Base-by-base conservation (phyloP, 2,329 filamentous ascomycete species). In the Parascedosporium putredinis region DNA sequence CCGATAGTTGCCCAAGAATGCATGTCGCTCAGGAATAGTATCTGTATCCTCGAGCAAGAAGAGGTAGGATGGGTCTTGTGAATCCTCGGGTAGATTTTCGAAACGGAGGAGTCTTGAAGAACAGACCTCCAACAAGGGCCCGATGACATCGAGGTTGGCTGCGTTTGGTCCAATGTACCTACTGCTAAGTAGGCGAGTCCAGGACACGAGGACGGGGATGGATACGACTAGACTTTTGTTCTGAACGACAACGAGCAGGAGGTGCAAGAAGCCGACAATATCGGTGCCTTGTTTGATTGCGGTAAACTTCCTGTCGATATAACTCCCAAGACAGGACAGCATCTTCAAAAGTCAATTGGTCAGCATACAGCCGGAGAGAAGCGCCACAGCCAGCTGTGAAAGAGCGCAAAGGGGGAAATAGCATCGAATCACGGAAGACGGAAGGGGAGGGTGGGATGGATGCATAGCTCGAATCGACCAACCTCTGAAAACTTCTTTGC, bases 401-500 rank as follows among this genome's bases (percentile, higher is more conserved):
- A 44, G 44, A 47, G 29, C 29, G 51, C n/a, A 44, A 18, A 25
- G 2, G 29, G 5, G 14, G 7, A 7, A 9, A 16, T 18, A n/a
- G n/a, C n/a, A n/a, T n/a, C n/a, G n/a, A n/a, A n/a, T n/a, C n/a
- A n/a, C n/a, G n/a, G n/a, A n/a, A n/a, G n/a, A n/a, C n/a, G n/a
- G n/a, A n/a, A n/a, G n/a, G n/a, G n/a, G n/a, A n/a, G n/a, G n/a
- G n/a, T n/a, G n/a, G n/a, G n/a, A n/a, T n/a, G n/a, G 22, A 20
- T 27, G 4, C 18, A 9, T 40, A 40, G 25, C 68, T 56, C 74
- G n/a, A n/a, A n/a, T n/a, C n/a, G n/a, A n/a, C n/a, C n/a, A n/a
- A 89, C 86, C 78, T 98, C 93, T 1, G 90, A 89, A 44, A 97
- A 79, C 66, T 95, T 96, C 70, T 97, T 97, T 36, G 87, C 82